Base-by-base conservation (phyloP, 1,284 basidiomycete genomes). In the Melampsora larici-populina region DNA sequence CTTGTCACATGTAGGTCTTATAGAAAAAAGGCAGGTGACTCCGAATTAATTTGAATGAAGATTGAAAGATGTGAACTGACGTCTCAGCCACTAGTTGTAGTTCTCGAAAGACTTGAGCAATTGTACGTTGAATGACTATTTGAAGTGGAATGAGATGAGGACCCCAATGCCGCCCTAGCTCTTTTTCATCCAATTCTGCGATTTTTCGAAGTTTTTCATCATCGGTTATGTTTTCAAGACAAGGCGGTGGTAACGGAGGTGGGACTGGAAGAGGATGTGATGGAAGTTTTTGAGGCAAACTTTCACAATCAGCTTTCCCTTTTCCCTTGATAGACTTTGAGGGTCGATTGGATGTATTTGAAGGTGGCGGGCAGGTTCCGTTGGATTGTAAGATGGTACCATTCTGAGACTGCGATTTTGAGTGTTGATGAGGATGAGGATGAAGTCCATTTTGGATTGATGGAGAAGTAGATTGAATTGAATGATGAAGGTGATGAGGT, bases 81-180 rank as follows among this genome's bases (percentile, higher is more conserved):
- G 26, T 48, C 40, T 77, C 66, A 51, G 75, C 58, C 13, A 70
- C 33, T 18, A 51, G 18, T 46, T 77, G 66, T 4, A 77, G 31
- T 64, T 70, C 58, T 18, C 31, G 48, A 43, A 77, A 77, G 40
- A 77, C 67, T 51, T 77, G 75, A 51, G 75, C 75, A 21, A 77
- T 69, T 8, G 58, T 77, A 24, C 60, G 55, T 64, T 70, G 75
- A 46, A 77, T 77, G 58, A 77, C 58, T 21, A 70, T 62, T 64
- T 77, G 75, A 11, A 77, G 75, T n/a, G 75, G 75, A 21, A 77
- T 55, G 15, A 77, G 46, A 70, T 77, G 75, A 36, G 75, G 75
- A 17, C 60, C 55, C 66, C 67, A 77, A 26, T 60, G 65, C 31
- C 65, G n/a, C 21, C 66, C 64, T 6, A 68, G 36, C 21, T 76